Percentiles rank a stretch among this genome's conserved stretches.
phyloP scores from a whole-genome alignment of 345 rosid species.

The Bruguiera gymnorhiza region DNA sequence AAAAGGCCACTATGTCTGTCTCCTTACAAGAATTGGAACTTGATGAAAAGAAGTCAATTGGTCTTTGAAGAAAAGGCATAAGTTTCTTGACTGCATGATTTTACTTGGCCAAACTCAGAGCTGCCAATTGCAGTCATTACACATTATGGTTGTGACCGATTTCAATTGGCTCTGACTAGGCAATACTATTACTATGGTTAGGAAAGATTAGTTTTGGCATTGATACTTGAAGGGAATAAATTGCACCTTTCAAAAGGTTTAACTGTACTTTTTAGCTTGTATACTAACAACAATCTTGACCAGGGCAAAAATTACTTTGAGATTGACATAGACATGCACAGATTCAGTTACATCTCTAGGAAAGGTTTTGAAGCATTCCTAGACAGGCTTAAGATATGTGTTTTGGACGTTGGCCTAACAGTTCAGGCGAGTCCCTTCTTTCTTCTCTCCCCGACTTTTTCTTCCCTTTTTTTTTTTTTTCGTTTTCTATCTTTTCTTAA shows the following conservation, averaged over 20 bases:
- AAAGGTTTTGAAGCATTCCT: conserved; percentile 94
- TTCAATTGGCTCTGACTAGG: no score
- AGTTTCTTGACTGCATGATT: no score
- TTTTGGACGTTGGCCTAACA: conserved; percentile 90
- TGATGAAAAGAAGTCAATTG: not conserved
- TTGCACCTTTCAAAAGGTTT: not conserved
- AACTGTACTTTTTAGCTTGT: not conserved
- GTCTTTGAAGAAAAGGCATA: not conserved
- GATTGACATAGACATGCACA: conserved; percentile 95
- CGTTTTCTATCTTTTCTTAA: not conserved
- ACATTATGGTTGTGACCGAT: no score
- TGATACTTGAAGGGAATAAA: not conserved
- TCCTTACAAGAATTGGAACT: not conserved
- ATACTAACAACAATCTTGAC: not conserved
- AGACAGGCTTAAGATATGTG: conserved; percentile 73
- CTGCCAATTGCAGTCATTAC: no score
- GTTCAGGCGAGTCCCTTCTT: conserved; percentile 58
- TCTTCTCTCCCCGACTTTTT: not conserved
- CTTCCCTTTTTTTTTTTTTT: not conserved
- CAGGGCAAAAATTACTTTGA: conserved; percentile 93
- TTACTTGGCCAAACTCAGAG: no score
- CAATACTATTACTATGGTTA: no score
- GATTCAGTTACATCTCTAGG: conserved; percentile 91
- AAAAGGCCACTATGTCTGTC: not conserved
- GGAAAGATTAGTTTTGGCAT: not conserved